These are phyloP conservation scores for Ustilago hordei DNA, from an alignment of 1,284 basidiomycete genomes.

Conservation along the genomic window DNA sequence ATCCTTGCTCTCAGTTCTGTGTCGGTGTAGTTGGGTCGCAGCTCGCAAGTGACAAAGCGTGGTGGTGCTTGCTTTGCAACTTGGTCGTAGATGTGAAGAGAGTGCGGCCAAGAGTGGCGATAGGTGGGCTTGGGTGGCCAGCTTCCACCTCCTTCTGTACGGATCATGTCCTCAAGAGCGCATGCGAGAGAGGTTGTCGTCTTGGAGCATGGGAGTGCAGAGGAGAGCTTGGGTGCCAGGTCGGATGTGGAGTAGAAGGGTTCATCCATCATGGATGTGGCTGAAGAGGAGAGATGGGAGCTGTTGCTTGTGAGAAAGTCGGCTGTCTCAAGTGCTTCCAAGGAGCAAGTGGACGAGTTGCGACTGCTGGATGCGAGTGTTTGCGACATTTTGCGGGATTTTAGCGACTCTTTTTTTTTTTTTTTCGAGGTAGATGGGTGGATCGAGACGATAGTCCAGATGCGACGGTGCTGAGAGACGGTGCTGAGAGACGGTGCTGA, in stretches of 20 bases:
- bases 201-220: slow-evolving; percentile 14
- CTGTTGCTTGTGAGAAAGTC: slow-evolving; percentile 29
- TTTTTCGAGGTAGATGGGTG: background rate
- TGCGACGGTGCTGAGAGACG: background rate
- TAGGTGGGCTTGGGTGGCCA: slow-evolving; percentile 49
- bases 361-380: slow-evolving; percentile 30
- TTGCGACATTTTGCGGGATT: slow-evolving; percentile 30
- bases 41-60: slow-evolving; percentile 40
- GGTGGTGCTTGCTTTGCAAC: slow-evolving; percentile 40
- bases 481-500: no score
- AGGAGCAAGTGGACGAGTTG: slow-evolving; percentile 43
- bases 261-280: slow-evolving; percentile 44
- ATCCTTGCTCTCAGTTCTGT: slow-evolving; percentile 33
- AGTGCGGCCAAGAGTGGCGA: slow-evolving; percentile 41
- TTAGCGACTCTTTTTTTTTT: background rate
- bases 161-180: slow-evolving; percentile 42
- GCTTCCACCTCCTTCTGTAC: slow-evolving; percentile 40
- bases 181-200: slow-evolving; percentile 11
- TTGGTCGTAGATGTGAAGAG: slow-evolving; percentile 39
- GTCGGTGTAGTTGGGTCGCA: slow-evolving; percentile 44
- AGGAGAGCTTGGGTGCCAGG: slow-evolving; percentile 36
- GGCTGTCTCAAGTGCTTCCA: slow-evolving; percentile 34
- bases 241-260: slow-evolving; percentile 18
- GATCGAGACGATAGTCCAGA: background rate
- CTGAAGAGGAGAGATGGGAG: slow-evolving; percentile 43